Base-by-base conservation (phyloP, 805 yeast species). In the Candida methanosorbosa region DNA sequence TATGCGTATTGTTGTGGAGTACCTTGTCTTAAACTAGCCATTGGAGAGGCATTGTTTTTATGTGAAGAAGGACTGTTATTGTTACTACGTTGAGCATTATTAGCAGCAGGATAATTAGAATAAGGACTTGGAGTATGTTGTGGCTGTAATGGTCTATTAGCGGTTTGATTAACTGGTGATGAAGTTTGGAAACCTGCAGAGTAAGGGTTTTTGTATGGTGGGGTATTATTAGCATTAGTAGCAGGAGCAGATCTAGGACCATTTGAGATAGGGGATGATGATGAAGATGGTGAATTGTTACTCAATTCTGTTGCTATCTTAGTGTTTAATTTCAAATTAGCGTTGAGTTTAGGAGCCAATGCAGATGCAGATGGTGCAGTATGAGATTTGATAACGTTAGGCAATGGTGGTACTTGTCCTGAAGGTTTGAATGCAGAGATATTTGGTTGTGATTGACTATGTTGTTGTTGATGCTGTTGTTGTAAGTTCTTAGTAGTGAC, bases 371-470 rank as follows among this genome's bases (percentile, higher is more conserved):
- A n/a, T n/a, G n/a, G n/a, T n/a, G n/a, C n/a, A n/a, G n/a, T n/a
- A n/a, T n/a, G n/a, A n/a, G n/a, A n/a, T n/a, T n/a, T n/a, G n/a
- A n/a, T n/a, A n/a, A n/a, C n/a, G n/a, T n/a, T 21, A 6, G 28
- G 34, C 8, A 24, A 18, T 25, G 22, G 54, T 24, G 54, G 54
- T 18, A 48, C 37, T 37, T 49, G 50, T 27, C 46, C 48, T 12
- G 38, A 33, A 17, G 54, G 52, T 31, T 46, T 48, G 5, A 28
- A 21, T 5, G 39, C 7, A 26, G 23, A 11, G 7, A 21, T n/a
- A n/a, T n/a, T n/a, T n/a, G n/a, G n/a, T n/a, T n/a, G n/a, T 20
- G 22, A 9, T 20, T 20, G 22, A 20, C 9, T 7, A 20, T 20
- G 22, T 20, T 20, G 22, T 20, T 20, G 22, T 20, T 20, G 22